Conservation (phyloP, 768 basidiomycete species). For the Sporobolomyces pararoseus region DNA sequence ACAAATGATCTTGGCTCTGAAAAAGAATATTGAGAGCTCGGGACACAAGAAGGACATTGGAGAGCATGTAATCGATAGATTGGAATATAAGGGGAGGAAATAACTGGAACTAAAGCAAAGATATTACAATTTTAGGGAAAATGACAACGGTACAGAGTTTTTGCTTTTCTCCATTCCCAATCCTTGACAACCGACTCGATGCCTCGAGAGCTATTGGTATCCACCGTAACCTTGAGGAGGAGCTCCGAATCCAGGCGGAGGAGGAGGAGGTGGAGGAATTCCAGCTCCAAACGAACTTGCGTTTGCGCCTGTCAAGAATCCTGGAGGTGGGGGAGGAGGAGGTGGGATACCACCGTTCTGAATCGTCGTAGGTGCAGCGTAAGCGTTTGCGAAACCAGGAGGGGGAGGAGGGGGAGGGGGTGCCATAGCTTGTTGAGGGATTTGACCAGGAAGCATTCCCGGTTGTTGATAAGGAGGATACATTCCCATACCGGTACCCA, state of each 20-base stretch:
- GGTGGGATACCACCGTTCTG: not conserved
- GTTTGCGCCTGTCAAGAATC: constrained; percentile 29
- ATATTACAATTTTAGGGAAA: too few species aligned
- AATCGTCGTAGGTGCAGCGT: not conserved
- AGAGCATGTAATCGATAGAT: too few species aligned
- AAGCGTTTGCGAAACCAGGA: not conserved
- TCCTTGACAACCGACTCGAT: too few species aligned
- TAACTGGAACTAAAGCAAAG: too few species aligned
- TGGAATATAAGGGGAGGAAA: too few species aligned
- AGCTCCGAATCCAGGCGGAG: constrained; percentile 11
- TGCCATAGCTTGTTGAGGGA: not conserved
- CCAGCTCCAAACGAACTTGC: constrained; percentile 9
- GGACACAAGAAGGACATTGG: too few species aligned
- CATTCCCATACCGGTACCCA: constrained; percentile 3
- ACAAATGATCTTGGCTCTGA: too few species aligned
- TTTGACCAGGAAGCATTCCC: not conserved
- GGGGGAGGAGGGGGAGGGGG: constrained; percentile 22
- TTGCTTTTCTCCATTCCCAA: too few species aligned
- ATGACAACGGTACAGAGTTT: not conserved
- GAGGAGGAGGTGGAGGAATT: constrained; percentile 25
- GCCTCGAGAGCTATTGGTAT: not conserved
- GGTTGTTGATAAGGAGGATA: not conserved
- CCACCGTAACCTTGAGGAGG: not conserved
- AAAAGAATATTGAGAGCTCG: too few species aligned
- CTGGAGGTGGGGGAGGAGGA: constrained; percentile 19